Evolutionary conservation across 352 stramenopile species (phyloP).

Genomic region (Globisporangium paddicum): DNA sequence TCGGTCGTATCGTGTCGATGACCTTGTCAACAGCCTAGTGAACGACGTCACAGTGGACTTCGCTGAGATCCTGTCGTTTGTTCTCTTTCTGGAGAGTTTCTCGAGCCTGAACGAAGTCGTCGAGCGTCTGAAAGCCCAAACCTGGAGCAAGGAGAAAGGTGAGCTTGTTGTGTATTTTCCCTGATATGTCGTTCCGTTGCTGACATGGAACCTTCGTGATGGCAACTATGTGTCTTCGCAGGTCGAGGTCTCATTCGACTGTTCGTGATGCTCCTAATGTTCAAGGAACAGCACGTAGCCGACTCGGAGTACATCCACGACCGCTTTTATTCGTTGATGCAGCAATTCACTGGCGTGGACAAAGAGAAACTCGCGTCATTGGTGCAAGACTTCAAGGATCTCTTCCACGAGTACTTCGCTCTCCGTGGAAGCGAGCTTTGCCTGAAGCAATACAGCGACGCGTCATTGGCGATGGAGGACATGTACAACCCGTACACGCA

Average conservation of each 20-base stretch:
- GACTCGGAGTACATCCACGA: conserved; percentile 33
- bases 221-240: conserved; percentile 13
- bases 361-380: conserved; percentile 25
- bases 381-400: conserved; percentile 44
- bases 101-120: conserved; percentile 59
- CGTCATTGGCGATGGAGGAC: conserved; percentile 21
- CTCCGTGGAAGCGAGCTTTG: conserved; percentile 17
- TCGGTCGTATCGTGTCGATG: conserved; percentile 20
- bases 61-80: conserved; percentile 59
- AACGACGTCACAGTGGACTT: conserved; percentile 39
- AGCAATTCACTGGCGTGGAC: conserved; percentile 26
- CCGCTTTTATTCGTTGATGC: conserved; percentile 42
- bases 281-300: conserved; percentile 35
- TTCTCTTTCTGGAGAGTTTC: conserved; percentile 69
- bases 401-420: conserved; percentile 52
- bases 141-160: conserved; percentile 47
- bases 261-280: conserved; percentile 51
- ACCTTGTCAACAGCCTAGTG: conserved; percentile 32
- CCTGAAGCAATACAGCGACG: conserved; percentile 14
- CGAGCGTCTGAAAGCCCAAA: conserved; percentile 39
- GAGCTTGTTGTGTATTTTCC: conserved; percentile 1
- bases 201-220: not conserved
- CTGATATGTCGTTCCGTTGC: not conserved
- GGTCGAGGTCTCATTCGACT: conserved; percentile 56
- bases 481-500: conserved; percentile 20